Evolutionary conservation across 2,329 filamentous ascomycete genomes (phyloP).

Genomic region (Botrytis squamosa): DNA sequence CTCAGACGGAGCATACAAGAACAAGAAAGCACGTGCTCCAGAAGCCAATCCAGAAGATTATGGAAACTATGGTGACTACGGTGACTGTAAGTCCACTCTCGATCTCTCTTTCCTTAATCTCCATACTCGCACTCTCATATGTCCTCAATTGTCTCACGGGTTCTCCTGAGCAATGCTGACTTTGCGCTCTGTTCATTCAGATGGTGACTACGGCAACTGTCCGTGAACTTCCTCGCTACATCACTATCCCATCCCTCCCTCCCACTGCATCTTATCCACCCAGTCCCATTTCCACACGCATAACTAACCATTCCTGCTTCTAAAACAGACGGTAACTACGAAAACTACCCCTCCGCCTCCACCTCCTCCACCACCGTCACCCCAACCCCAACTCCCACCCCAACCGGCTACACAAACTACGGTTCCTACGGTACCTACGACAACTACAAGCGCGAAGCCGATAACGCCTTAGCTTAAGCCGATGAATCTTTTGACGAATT

Average conservation of each 20-base stretch:
- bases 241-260: background rate
- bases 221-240: background rate
- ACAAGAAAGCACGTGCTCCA: conserved; percentile 18
- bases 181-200: background rate
- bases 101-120: background rate
- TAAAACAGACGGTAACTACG: conserved; percentile 10
- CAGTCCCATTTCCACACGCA: background rate
- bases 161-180: conserved; percentile 8
- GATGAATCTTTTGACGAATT: conserved; percentile 1
- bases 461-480: background rate
- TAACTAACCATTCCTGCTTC: background rate
- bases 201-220: conserved; percentile 16
- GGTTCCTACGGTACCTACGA: conserved; percentile 19
- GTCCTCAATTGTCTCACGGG: conserved; percentile 1
- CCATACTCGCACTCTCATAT: conserved; percentile 3
- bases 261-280: background rate
- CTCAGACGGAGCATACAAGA: conserved; percentile 18
- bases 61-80: conserved; percentile 2
- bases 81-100: background rate
- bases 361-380: background rate
- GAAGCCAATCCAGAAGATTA: conserved; percentile 15
- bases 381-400: background rate
- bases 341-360: background rate
- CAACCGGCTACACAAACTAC: conserved; percentile 20
- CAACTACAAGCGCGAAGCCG: conserved; percentile 11